Evolutionary conservation across 2,329 filamentous ascomycete species (phyloP), one percentile per base, ranked within the genome.

Genomic region (Dactylellina haptotyla): DNA sequence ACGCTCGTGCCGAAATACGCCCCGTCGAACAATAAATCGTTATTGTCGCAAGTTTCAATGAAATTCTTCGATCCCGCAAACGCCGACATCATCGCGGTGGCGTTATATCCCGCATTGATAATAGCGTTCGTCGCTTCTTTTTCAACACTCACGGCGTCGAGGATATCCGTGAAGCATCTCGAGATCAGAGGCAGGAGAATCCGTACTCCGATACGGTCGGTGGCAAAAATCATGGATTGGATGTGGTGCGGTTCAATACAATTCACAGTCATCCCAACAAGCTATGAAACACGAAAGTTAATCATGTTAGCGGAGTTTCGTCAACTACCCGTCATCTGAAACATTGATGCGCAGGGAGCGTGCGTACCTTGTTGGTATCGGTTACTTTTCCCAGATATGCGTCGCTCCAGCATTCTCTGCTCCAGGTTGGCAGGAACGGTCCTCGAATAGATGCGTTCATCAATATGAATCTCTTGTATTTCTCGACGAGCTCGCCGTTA

Each of bases 171-270:
- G 70, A 80, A 81, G 76, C 80, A 82, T 2, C 12, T 20, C 12
- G 18, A 32, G 30, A 57, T 57, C 4, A 28, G 6, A 0, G 51
- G 51, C 34, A 83, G 79, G 1, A 82, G 76, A 16, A 80, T 51
- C 8, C 76, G 72, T 65, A 83, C 80, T 72, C 81, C 81, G n/a
- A 79, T 70, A 9, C 70, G 46, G 77, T 82, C 81, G 12, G 81
- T 82, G 3, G 81, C 80, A 75, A 78, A 80, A 50, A 82, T 78
- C 79, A 80, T 81, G 39, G 80, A 79, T 73, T 82, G 80, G 3
- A 82, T 72, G 73, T 81, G 80, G 46, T 78, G 78, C 4, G 41
- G 74, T 65, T 39, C 80, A 14, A 69, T 65, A 77, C 81, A 82
- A 72, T 79, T 81, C 20, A 77, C 75, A 0, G 80, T 80, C 77